phyloP scores from a whole-genome alignment of 805 yeast genomes.

The Wickerhamiella spandovensis region DNA sequence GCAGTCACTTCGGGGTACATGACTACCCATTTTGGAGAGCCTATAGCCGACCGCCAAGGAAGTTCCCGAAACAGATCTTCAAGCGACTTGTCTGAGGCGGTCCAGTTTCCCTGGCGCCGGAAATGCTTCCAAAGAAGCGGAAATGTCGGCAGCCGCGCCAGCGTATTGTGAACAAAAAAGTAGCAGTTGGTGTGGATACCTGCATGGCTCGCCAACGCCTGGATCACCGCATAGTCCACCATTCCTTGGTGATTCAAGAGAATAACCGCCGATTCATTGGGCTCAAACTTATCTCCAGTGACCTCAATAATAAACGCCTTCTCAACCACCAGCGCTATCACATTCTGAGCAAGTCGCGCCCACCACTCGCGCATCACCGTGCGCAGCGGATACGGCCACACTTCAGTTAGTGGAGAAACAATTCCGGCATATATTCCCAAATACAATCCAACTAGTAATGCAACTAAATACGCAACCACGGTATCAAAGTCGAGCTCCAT shows the following conservation, averaged over 20 bases:
- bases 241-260: constrained; percentile 53
- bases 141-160: constrained; percentile 16
- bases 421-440: not conserved
- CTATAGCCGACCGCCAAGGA: constrained; percentile 7
- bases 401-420: not conserved
- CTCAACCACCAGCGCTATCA: not conserved
- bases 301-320: not conserved
- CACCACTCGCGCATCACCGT: not conserved
- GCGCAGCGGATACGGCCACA: not conserved
- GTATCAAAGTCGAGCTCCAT: not conserved
- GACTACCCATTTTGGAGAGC: constrained; percentile 36
- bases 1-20: constrained; percentile 74
- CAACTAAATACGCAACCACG: not conserved
- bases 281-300: constrained; percentile 11
- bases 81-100: constrained; percentile 9
- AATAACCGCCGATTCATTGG: constrained; percentile 24
- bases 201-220: constrained; percentile 21
- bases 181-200: constrained; percentile 25
- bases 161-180: constrained; percentile 25
- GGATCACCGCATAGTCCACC: constrained; percentile 50
- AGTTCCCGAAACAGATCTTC: constrained; percentile 9
- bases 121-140: constrained; percentile 8
- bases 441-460: not conserved
- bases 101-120: constrained; percentile 22
- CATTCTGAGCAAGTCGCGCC: not conserved